Base-by-base conservation (phyloP, 805 yeast species). In the Suhomyces xylopsoci region DNA sequence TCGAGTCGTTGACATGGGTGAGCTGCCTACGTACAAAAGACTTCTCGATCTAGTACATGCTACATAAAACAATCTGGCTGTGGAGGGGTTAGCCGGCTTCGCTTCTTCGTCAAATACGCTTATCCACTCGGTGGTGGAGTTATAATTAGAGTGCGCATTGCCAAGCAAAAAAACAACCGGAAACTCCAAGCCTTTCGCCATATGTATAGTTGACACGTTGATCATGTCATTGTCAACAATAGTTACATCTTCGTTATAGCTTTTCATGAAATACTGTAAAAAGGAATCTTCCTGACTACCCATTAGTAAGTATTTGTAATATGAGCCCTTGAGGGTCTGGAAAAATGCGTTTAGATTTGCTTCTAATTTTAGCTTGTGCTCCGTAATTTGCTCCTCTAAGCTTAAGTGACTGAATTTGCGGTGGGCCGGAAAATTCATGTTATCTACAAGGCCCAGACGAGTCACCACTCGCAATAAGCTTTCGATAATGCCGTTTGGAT, bases 121-220 rank as follows among this genome's bases (percentile, higher is more conserved):
- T n/a, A 17, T 5, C 56, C 56, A 53, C 22, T 34, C 17, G 7
- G 51, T 38, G 20, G 15, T 44, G 34, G 32, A 41, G 6, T 45
- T 47, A 38, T 25, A 51, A 14, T 40, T n/a, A 22, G n/a, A 30
- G 3, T 30, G 12, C 12, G 45, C 19, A 12, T 43, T 38, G 42
- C 64, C 60, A 49, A 53, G 51, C 48, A 85, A 58, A 64, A 87
- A 86, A 1, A 85, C 90, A 10, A 85, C 73, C 0, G 91, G 90
- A 58, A 82, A 86, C 55, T 87, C 91, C 4, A 86, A 64, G 0
- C 94, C 93, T 58, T 88, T 88, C 1, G 92, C 83, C 0, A 88
- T 76, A 64, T 88, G 93, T 1, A 88, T 80, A 0, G 93, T 88
- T 0, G 90, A 82, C 1, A 87, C 58, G 48, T 81, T 82, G 6